Base-by-base conservation (phyloP, 495 filamentous ascomycete species). In the Haplographium delicatum region DNA sequence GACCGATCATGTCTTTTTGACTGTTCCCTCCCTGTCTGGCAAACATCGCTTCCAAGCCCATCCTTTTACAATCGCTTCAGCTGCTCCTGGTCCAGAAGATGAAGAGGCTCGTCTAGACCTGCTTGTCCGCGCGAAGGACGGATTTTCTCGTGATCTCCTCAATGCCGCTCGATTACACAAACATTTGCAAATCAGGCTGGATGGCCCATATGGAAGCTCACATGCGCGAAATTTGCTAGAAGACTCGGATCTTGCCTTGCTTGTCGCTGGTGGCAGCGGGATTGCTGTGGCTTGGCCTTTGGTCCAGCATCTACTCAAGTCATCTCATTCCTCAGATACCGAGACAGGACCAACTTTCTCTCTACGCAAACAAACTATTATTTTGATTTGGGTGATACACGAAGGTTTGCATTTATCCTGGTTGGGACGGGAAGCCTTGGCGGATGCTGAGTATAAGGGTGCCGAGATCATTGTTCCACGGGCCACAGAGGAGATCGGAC, bases 201-300 rank as follows among this genome's bases (percentile, higher is more conserved):
- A 84, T 52, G 79, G 81, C 0, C 79, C 82, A 0, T 83, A 84
- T 50, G 81, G 82, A 30, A 76, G 74, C 23, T 67, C 40, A 41
- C 68, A 69, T 28, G 70, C 72, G 8, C 61, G 64, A 34, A 53
- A 69, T 16, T 59, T 73, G 57, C 58, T 80, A 1, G 60, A 58
- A 16, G 58, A 63, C n/a, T 65, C 66, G 50, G 58, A 70, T 27
- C 62, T 68, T 22, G 65, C 71, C 4, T 50, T 84, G 13, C 49
- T 84, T 11, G 65, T 85, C n/a, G 78, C 79, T 4, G 79, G 81
- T 5, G 81, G 82, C 9, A 78, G 73, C 13, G 81, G 80, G n/a
- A 79, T 84, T 28, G 80, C 76, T 0, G 79, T 83, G 37, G 67
- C 73, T 2, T 80, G 75, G 51, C 74, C 75, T 5, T 56, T 79